Conservation (phyloP, 768 basidiomycete species). For the Thelephora ganbajun region DNA sequence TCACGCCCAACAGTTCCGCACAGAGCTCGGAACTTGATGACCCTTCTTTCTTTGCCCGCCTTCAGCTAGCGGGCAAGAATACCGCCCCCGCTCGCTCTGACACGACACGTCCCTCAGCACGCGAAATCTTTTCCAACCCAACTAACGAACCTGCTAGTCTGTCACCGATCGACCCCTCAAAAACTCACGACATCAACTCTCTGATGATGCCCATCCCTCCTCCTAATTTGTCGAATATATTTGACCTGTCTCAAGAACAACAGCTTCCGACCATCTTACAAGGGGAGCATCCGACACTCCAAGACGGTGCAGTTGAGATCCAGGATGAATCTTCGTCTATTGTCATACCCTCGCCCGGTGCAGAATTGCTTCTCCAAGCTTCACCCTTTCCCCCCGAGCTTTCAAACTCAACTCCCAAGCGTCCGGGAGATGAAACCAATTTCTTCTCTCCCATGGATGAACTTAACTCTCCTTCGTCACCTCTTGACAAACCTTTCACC, state of each 20-base stretch:
- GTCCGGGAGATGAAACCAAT: slow-evolving; percentile 1
- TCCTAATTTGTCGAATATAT: slow-evolving; percentile 34
- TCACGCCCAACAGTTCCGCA: slow-evolving; percentile 49
- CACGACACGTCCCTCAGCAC: slow-evolving; percentile 28
- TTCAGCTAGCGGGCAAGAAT: slow-evolving; percentile 18
- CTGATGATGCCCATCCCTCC: slow-evolving; percentile 26
- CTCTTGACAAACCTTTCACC: slow-evolving; percentile 57
- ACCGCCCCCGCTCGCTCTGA: slow-evolving; percentile 16
- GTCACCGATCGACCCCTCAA: slow-evolving; percentile 8
- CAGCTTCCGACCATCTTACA: slow-evolving; percentile 34
- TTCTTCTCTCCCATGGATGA: slow-evolving; percentile 7
- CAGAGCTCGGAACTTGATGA: slow-evolving; percentile 22
- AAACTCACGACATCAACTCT: slow-evolving; percentile 11
- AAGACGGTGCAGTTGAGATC: slow-evolving; percentile 25
- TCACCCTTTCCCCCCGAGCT: neutral
- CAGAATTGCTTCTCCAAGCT: neutral
- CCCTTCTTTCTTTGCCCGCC: slow-evolving; percentile 14
- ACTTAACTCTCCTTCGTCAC: slow-evolving; percentile 19
- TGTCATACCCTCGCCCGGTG: neutral
- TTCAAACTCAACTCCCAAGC: slow-evolving; percentile 2
- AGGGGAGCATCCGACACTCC: slow-evolving; percentile 12
- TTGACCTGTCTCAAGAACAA: slow-evolving; percentile 44
- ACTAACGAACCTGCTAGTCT: slow-evolving; percentile 4
- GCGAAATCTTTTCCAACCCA: slow-evolving; percentile 28
- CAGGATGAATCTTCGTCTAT: neutral